Evolutionary conservation across 1,284 basidiomycete genomes (phyloP).

Genomic region (Papiliotrema laurentii): DNA sequence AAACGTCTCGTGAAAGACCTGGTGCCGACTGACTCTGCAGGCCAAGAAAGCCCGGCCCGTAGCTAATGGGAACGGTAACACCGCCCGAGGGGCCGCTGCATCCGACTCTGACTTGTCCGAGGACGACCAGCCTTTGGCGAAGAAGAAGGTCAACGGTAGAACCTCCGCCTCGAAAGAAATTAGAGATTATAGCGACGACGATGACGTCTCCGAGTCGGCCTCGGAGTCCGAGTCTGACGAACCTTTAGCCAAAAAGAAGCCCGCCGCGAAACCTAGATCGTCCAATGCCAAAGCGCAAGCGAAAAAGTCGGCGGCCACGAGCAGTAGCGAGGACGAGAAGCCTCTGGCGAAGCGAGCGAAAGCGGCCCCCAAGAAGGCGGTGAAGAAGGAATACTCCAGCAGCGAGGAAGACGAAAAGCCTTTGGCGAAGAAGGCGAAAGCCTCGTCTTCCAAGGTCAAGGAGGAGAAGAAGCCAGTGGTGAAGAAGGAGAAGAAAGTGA

Average conservation of each 20-base stretch:
- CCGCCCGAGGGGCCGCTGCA: slow-evolving; percentile 15
- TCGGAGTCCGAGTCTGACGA: slow-evolving; percentile 11
- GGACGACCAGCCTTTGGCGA: slow-evolving; percentile 17
- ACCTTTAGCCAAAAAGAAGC: slow-evolving; percentile 23
- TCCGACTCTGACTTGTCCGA: slow-evolving; percentile 28
- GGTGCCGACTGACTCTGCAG: slow-evolving; percentile 6
- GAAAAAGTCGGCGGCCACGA: slow-evolving; percentile 8
- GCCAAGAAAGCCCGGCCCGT: slow-evolving; percentile 21
- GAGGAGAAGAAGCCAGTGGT: slow-evolving; percentile 55
- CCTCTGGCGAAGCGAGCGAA: slow-evolving; percentile 54
- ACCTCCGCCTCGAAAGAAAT: neutral
- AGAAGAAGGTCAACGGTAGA: slow-evolving; percentile 1
- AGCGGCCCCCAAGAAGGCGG: slow-evolving; percentile 53
- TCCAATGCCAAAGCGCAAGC: slow-evolving; percentile 12
- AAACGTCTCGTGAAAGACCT: neutral
- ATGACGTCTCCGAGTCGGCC: neutral
- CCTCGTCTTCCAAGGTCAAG: slow-evolving; percentile 45
- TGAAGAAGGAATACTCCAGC: slow-evolving; percentile 49
- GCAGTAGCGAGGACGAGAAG: slow-evolving; percentile 56
- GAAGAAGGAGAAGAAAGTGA: slow-evolving; percentile 56
- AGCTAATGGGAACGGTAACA: slow-evolving; percentile 9
- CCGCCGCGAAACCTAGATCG: slow-evolving; percentile 4
- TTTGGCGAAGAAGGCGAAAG: slow-evolving; percentile 51
- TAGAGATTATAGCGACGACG: neutral
- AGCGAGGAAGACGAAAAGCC: slow-evolving; percentile 61